Base-by-base conservation (phyloP, 805 yeast genomes). In the Ogataea paradorogensis region DNA sequence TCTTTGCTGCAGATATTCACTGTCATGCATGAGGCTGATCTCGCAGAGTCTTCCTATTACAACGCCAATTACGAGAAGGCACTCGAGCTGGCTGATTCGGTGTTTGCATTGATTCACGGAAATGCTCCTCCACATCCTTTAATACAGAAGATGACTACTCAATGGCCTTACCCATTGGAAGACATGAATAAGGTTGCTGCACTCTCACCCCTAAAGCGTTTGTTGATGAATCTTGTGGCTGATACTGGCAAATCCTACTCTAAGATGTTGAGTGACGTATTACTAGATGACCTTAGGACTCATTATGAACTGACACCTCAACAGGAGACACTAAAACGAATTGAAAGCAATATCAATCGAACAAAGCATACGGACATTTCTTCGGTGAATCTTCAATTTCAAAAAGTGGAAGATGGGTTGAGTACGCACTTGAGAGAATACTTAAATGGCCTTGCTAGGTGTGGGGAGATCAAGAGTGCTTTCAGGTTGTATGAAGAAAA, bases 211-310 rank as follows among this genome's bases (percentile, higher is more conserved):
- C 57, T 82, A 11, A 70, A 76, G 35, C 78, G 76, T 33, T 70
- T 74, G 29, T 62, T 89, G 24, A 65, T 71, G 10, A 69, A 65
- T 18, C 61, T 88, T 50, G 74, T 82, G 35, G 63, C 70, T n/a
- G 79, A 75, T 30, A 81, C 87, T 35, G 90, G 93, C 11, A 75
- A 73, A 27, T 76, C 80, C n/a, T 84, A 80, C 49, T 74, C 81
- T 6, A 66, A 72, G 16, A 64, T 76, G 31, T 80, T 90, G 52
- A 67, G 73, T 7, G 73, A 74, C 16, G 52, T 71, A 23, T 62
- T 90, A 33, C 48, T 84, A 9, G 66, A 67, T 0, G 95, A 90
- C 59, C 59, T 90, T 33, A 71, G 82, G 43, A 35, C 49, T 2
- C 86, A 82, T 50, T 76, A 78, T 49, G 71, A 72, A 24, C 47